Evolutionary conservation across 495 filamentous ascomycete species (phyloP), one percentile per base, ranked within the genome.

Genomic region (Podospora fimiseda): DNA sequence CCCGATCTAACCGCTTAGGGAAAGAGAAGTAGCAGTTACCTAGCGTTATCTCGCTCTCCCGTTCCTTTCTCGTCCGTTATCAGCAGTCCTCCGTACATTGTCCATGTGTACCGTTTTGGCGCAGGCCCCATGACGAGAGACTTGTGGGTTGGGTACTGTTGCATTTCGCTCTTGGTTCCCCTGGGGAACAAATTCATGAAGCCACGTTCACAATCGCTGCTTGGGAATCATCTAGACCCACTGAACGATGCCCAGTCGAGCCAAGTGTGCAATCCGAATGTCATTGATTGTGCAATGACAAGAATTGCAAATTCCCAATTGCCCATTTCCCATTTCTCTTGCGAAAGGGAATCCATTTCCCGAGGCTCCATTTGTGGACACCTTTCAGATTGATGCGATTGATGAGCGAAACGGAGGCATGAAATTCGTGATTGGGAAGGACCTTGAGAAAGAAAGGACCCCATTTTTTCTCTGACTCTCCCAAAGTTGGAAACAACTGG

Each of bases 141-240:
- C 61, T 53, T 58, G 5, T 43, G 33, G 18, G 55, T 66, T 62
- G 61, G 64, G 64, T 66, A 66, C 52, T 49, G 44, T 21, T 64
- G 64, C 64, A 64, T 61, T 59, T 50, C 30, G 41, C 43, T 24
- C n/a, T n/a, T n/a, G n/a, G n/a, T n/a, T 38, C 38, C 16, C 36
- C 16, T 24, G 9, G 15, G 9, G 21, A 14, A n/a, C 41, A 53
- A 55, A 52, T 47, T 30, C 22, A 53, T 55, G 60, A 60, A 57
- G 62, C 60, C 62, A 62, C 60, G 59, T 65, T 52, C 51, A 40
- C 43, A 15, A 18, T 43, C 46, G 40, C 38, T 52, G 50, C 19
- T 21, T 24, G 33, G 36, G 11, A 23, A 30, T 21, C 13, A 39
- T 40, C 43, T 53, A 53, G 56, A 57, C 60, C 19, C 33, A 22